These are phyloP conservation scores for Rugonectria rugulosa DNA, from an alignment of 2,329 filamentous ascomycete species.

Conservation along the genomic window DNA sequence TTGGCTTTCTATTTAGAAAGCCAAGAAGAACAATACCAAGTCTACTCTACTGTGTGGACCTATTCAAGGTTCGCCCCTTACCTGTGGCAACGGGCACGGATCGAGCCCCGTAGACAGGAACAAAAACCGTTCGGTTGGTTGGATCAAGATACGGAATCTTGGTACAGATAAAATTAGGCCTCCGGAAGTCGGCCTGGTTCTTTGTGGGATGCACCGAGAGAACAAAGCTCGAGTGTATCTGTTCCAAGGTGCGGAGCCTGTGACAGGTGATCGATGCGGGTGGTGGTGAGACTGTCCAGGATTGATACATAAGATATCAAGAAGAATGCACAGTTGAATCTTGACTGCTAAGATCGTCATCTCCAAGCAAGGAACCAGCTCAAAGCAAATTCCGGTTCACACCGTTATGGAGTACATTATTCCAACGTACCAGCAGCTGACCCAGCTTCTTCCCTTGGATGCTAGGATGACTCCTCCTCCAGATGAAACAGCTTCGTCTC, in stretches of 20 bases:
- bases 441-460: slow-evolving; percentile 27
- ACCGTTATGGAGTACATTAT: slow-evolving; percentile 26
- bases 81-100: slow-evolving; percentile 31
- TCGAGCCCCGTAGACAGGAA: slow-evolving; percentile 13
- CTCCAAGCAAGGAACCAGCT: slow-evolving; percentile 10
- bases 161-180: slow-evolving; percentile 1
- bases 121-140: slow-evolving; percentile 23
- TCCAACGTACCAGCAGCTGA: slow-evolving; percentile 17
- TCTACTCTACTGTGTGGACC: slow-evolving; percentile 6
- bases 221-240: slow-evolving; percentile 31
- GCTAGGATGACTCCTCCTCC: slow-evolving; percentile 29
- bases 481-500: slow-evolving; percentile 23
- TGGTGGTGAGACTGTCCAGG: not conserved
- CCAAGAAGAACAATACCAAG: slow-evolving; percentile 23
- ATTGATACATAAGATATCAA: slow-evolving; percentile 28
- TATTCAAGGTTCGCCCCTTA: slow-evolving; percentile 4
- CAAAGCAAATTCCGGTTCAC: not conserved
- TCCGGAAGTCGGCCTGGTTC: slow-evolving; percentile 25
- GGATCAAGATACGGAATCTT: slow-evolving; percentile 15
- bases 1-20: slow-evolving; percentile 2
- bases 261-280: slow-evolving; percentile 21
- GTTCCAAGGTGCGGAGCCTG: slow-evolving; percentile 18
- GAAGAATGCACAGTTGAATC: slow-evolving; percentile 5
- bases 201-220: slow-evolving; percentile 25
- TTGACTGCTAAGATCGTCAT: slow-evolving; percentile 4